Evolutionary conservation across 2,329 filamentous ascomycete genomes (phyloP).

Genomic region (Colletotrichum sp.): DNA sequence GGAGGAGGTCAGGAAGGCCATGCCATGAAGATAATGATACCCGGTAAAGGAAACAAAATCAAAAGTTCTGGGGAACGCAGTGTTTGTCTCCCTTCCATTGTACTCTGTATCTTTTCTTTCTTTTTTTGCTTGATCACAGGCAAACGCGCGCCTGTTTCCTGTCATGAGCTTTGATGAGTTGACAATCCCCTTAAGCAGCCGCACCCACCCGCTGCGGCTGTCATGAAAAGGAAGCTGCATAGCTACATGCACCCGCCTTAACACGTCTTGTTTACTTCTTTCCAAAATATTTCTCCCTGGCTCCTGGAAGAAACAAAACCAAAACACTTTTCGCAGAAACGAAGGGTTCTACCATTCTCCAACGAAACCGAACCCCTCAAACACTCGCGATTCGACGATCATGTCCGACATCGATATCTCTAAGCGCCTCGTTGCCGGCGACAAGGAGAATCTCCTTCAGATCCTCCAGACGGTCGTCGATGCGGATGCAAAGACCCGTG

Average conservation of each 20-base stretch:
- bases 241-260: background rate
- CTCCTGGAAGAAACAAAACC: background rate
- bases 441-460: constrained; percentile 3
- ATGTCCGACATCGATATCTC: background rate
- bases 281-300: background rate
- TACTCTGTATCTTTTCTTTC: fast-evolving
- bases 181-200: background rate
- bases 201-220: background rate
- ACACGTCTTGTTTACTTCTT: background rate
- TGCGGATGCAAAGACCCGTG: background rate
- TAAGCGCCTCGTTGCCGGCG: background rate
- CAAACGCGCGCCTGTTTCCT: background rate
- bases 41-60: constrained; percentile 20
- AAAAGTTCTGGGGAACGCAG: background rate
- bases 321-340: background rate
- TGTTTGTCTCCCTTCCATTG: background rate
- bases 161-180: background rate
- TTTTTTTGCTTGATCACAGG: background rate
- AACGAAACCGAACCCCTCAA: background rate
- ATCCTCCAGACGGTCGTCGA: background rate
- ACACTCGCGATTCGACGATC: background rate
- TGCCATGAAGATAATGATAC: constrained; percentile 38
- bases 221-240: background rate
- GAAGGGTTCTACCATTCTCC: background rate
- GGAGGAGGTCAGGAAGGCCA: constrained; percentile 52